Base-by-base conservation (phyloP, 345 rosid genomes). In the Schrenkiella parvula region DNA sequence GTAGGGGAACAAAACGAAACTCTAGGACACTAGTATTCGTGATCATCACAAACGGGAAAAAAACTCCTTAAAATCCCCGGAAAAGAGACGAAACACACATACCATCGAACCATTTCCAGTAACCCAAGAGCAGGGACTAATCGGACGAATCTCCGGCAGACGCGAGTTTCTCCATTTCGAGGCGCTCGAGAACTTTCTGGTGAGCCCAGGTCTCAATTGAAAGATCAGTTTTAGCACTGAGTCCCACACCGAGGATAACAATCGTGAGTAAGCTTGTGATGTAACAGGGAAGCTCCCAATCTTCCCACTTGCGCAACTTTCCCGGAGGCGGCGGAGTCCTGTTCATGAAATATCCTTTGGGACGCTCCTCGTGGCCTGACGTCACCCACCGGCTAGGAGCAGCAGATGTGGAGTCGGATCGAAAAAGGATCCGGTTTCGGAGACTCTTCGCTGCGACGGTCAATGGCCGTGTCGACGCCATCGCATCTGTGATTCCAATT, bases 251-350 rank as follows among this genome's bases (percentile, higher is more conserved):
- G 6, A 93, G 92, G 76, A 90, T 93, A 68, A 93, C 96, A 71
- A 93, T 78, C 43, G 98, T 81, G 76, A 93, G 86, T 80, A 90
- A 93, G 86, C 98, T 90, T 32, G 97, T 89, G 80, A 93, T 50
- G 86, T 93, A 93, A 87, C 97, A 90, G 11, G 98, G 97, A 4
- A 93, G 88, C 87, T 93, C 97, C 98, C 98, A 93, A 71, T 93
- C 98, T 74, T 93, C 98, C 97, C 98, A 93, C 35, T 89, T 89
- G 17, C 98, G 96, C 0, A 91, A 70, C 77, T 89, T 86, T 19
- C 96, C 97, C 0, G 88, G 85, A 38, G 88, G 83, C 10, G 74
- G 80, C 4, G 97, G 97, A 6, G 87, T 73, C 47, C 90, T 77
- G 80, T 89, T 90, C 81, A 93, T 80, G 43, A 87, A 82, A 82